These are phyloP conservation scores for Crepidotus variabilis DNA, from an alignment of 768 basidiomycete genomes.

Conservation along the genomic window DNA sequence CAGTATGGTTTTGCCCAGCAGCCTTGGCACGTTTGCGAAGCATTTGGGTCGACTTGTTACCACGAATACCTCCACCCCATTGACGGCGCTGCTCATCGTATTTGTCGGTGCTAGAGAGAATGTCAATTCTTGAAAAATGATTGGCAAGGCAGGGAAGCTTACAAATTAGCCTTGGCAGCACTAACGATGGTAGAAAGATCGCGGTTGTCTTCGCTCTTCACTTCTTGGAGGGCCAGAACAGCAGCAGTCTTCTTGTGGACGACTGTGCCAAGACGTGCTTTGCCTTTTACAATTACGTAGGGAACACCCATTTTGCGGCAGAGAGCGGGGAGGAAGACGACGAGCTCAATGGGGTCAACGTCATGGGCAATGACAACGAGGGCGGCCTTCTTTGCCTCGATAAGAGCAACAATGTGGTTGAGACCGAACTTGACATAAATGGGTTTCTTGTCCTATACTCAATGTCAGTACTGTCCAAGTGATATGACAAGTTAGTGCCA, in stretches of 20 bases:
- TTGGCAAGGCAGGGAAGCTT: conserved; percentile 28
- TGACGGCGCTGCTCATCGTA: conserved; percentile 87
- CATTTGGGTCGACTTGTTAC: conserved; percentile 93
- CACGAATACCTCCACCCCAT: conserved; percentile 97
- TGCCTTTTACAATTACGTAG: conserved; percentile 97
- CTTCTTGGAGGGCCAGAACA: conserved; percentile 88
- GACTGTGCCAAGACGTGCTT: conserved; percentile 96
- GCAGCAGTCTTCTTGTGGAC: conserved; percentile 99
- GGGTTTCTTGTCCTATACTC: conserved; percentile 85
- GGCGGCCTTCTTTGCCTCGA: conserved; percentile 96
- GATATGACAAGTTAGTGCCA: not conserved
- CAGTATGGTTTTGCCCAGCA: conserved; percentile 61
- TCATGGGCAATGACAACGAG: conserved; percentile 96
- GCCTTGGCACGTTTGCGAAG: conserved; percentile 93
- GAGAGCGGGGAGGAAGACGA: conserved; percentile 95
- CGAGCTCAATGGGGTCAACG: conserved; percentile 98
- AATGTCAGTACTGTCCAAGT: not conserved
- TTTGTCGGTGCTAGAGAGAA: conserved; percentile 68
- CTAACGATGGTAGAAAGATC: conserved; percentile 90
- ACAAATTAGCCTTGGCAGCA: conserved; percentile 98
- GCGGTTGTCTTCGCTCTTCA: conserved; percentile 89
- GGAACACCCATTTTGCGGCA: conserved; percentile 99
- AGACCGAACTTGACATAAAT: conserved; percentile 94
- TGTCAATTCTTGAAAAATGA: too few species aligned
- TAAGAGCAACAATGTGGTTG: conserved; percentile 93